phyloP scores from a whole-genome alignment of 1,284 basidiomycete genomes.

The Pisolithus thermaeus region DNA sequence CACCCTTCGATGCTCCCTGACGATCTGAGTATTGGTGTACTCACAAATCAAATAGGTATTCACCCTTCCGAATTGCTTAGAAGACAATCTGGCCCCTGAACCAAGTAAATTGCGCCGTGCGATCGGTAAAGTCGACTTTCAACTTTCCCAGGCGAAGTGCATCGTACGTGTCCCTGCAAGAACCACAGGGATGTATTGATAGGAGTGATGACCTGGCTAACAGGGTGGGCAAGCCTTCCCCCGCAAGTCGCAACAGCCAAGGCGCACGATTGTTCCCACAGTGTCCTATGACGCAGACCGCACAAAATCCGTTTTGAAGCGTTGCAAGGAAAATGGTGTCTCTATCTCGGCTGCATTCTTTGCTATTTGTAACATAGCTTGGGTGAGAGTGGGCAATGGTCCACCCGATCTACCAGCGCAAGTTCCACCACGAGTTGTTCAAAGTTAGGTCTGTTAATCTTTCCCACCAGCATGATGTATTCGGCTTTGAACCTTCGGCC shows the following conservation, averaged over 20 bases:
- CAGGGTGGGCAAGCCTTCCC: slow-evolving; percentile 69
- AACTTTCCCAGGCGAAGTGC: slow-evolving; percentile 42
- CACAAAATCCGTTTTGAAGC: slow-evolving; percentile 55
- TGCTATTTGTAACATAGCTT: slow-evolving; percentile 70
- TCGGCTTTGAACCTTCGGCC: slow-evolving; percentile 72
- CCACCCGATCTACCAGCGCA: slow-evolving; percentile 52
- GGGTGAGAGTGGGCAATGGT: slow-evolving; percentile 45
- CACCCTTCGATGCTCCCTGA: not conserved
- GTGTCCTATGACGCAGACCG: slow-evolving; percentile 47
- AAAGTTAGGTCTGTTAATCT: not conserved
- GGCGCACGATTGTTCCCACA: slow-evolving; percentile 63
- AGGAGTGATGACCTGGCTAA: not conserved
- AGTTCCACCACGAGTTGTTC: slow-evolving; percentile 14
- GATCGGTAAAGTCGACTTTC: slow-evolving; percentile 53
- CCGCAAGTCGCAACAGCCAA: slow-evolving; percentile 36
- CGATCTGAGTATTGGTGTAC: not conserved
- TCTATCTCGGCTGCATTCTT: slow-evolving; percentile 74
- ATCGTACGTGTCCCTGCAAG: slow-evolving; percentile 35
- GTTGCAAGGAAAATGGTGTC: slow-evolving; percentile 64
- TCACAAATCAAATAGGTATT: slow-evolving; percentile 15
- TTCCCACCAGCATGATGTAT: slow-evolving; percentile 66
- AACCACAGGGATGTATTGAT: slow-evolving; percentile 1
- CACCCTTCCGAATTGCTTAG: slow-evolving; percentile 46
- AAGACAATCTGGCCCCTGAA: slow-evolving; percentile 45
- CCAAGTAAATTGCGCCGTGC: slow-evolving; percentile 32